phyloP scores from a whole-genome alignment of 164 flowering plant genomes.

The Kingdonia uniflora region DNA sequence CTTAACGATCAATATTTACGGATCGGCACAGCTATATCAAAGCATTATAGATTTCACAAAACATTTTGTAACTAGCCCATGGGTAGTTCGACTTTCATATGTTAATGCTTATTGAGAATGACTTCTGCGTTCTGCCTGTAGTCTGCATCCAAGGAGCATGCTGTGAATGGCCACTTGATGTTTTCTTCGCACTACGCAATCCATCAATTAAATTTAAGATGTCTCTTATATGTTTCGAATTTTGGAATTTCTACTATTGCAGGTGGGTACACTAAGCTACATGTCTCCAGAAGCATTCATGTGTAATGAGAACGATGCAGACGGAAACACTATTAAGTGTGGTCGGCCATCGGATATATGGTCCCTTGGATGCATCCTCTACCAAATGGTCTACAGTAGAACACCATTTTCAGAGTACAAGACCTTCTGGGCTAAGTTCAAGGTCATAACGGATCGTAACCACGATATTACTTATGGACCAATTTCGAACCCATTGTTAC shows the following conservation, averaged over 20 bases:
- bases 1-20: no score
- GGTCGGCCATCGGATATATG: constrained; percentile 97
- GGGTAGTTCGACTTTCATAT: no score
- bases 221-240: no score
- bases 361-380: constrained; percentile 98
- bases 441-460: constrained; percentile 82
- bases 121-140: no score
- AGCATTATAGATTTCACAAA: no score
- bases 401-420: constrained; percentile 94
- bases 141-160: no score
- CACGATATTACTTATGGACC: constrained; percentile 68
- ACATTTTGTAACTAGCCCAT: no score
- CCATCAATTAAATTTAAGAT: no score
- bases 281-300: constrained; percentile 99
- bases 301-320: constrained; percentile 88
- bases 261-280: constrained; percentile 98
- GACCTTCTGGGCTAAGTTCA: constrained; percentile 98
- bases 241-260: constrained; percentile 10
- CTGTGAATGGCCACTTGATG: no score
- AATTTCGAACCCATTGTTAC: constrained; percentile 73
- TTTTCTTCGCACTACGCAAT: no score
- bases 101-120: no score
- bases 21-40: no score
- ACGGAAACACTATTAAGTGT: constrained; percentile 87
- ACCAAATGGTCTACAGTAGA: constrained; percentile 95